Percentiles rank a stretch among this genome's conserved stretches.
phyloP scores from a whole-genome alignment of 441 rosid genomes.

The Codiaeum variegatum region DNA sequence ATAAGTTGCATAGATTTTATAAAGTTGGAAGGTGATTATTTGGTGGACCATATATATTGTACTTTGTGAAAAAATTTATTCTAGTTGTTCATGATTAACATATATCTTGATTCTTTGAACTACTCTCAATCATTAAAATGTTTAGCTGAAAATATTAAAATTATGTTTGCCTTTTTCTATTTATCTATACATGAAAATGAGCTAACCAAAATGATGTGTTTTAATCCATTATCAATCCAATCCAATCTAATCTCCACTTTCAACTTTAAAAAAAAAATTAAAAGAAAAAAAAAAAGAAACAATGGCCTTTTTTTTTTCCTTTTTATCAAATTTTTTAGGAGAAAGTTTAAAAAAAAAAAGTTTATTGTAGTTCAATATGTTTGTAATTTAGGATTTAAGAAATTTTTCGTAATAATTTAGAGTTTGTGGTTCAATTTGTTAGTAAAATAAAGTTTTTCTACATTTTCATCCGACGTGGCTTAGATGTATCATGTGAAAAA shows the following conservation, averaged over 20 bases:
- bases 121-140: constrained; percentile 36
- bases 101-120: constrained; percentile 36
- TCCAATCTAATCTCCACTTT: constrained; percentile 15
- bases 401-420: no score
- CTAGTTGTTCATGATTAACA: constrained; percentile 30
- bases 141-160: constrained; percentile 19
- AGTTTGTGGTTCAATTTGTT: no score
- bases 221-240: background rate
- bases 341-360: no score
- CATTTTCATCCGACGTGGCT: no score
- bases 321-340: no score
- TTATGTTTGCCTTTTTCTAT: constrained; percentile 22
- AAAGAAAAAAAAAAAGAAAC: background rate
- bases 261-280: background rate
- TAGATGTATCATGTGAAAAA: no score
- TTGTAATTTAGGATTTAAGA: no score
- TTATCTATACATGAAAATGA: constrained; percentile 11
- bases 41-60: constrained; percentile 34
- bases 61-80: constrained; percentile 31
- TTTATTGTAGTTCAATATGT: no score
- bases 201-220: constrained; percentile 8
- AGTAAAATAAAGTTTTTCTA: no score
- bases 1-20: constrained; percentile 18
- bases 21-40: constrained; percentile 25
- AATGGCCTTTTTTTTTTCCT: background rate